Evolutionary conservation across 2,329 filamentous ascomycete genomes (phyloP).

Genomic region (Whalleya microplaca): DNA sequence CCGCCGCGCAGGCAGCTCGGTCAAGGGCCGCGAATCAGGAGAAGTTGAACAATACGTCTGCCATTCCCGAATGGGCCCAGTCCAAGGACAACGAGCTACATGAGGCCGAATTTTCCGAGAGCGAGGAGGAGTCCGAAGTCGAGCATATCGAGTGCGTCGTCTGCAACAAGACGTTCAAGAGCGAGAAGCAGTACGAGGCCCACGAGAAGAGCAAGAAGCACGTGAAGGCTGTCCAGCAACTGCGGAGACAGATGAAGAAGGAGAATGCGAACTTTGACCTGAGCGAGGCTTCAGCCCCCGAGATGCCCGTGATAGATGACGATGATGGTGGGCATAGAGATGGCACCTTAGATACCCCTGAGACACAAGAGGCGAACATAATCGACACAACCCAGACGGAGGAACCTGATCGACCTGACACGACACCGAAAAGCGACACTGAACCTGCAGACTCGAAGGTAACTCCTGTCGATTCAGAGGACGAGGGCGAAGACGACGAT

Average conservation of each 20-base stretch:
- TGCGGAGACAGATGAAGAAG: slow-evolving; percentile 80
- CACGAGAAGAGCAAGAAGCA: slow-evolving; percentile 99
- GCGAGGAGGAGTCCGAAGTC: slow-evolving; percentile 57
- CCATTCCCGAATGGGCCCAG: slow-evolving; percentile 76
- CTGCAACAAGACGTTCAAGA: slow-evolving; percentile 84
- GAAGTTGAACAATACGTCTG: slow-evolving; percentile 64
- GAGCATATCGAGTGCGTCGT: slow-evolving; percentile 74
- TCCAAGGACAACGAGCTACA: slow-evolving; percentile 55
- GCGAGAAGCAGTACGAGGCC: slow-evolving; percentile 85
- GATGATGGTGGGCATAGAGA: background rate
- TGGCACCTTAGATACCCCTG: background rate
- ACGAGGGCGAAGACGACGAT: slow-evolving; percentile 42
- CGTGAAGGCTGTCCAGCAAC: slow-evolving; percentile 77
- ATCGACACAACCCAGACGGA: slow-evolving; percentile 4
- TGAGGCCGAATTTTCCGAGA: slow-evolving; percentile 62
- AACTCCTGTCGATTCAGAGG: slow-evolving; percentile 13
- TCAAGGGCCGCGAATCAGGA: slow-evolving; percentile 81
- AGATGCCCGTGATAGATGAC: slow-evolving; percentile 6
- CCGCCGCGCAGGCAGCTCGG: slow-evolving; percentile 81
- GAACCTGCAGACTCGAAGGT: slow-evolving; percentile 10
- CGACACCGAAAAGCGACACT: slow-evolving; percentile 5
- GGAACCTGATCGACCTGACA: slow-evolving; percentile 4
- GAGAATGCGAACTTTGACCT: slow-evolving; percentile 70
- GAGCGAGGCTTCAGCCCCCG: slow-evolving; percentile 26
- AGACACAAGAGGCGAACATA: background rate